phyloP scores from a whole-genome alignment of 176 grass and related monocot genomes.

The Calamus simplicifolius region DNA sequence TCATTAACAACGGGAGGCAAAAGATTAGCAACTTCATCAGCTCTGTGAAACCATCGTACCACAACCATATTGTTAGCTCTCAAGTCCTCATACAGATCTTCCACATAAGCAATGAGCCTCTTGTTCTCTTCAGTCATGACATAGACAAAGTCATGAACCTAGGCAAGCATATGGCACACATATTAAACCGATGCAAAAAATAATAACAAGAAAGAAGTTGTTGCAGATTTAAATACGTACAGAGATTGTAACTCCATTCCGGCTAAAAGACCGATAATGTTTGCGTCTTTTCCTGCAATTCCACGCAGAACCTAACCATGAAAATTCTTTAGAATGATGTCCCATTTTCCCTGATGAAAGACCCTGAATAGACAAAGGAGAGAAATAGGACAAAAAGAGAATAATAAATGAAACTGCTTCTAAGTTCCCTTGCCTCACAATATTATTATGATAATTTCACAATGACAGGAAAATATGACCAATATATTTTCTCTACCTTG shows the following conservation, averaged over 20 bases:
- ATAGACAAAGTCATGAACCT: constrained; percentile 92
- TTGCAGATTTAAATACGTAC: constrained; percentile 27
- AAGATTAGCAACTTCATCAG: constrained; percentile 62
- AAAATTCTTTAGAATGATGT: constrained; percentile 37
- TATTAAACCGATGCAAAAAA: background rate
- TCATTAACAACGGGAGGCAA: constrained; percentile 44
- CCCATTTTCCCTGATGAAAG: constrained; percentile 29
- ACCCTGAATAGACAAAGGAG: constrained; percentile 26
- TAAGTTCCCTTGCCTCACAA: too few species aligned
- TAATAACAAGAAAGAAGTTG: background rate
- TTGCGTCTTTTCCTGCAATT: constrained; percentile 58
- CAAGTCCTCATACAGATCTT: constrained; percentile 81
- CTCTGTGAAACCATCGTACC: constrained; percentile 82
- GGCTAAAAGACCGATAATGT: constrained; percentile 72
- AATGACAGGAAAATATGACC: too few species aligned
- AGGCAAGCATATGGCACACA: constrained; percentile 5
- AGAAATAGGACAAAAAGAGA: background rate
- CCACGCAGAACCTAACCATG: constrained; percentile 68
- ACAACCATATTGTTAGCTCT: constrained; percentile 66
- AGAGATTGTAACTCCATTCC: constrained; percentile 72
- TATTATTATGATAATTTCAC: too few species aligned
- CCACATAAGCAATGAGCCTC: constrained; percentile 77
- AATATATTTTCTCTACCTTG: constrained; percentile 33
- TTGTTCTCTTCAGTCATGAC: constrained; percentile 79
- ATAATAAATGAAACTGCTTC: too few species aligned